Evolutionary conservation across 139 green algal species (phyloP), one percentile per base, ranked within the genome.

Genomic region (Trebouxia sp.): DNA sequence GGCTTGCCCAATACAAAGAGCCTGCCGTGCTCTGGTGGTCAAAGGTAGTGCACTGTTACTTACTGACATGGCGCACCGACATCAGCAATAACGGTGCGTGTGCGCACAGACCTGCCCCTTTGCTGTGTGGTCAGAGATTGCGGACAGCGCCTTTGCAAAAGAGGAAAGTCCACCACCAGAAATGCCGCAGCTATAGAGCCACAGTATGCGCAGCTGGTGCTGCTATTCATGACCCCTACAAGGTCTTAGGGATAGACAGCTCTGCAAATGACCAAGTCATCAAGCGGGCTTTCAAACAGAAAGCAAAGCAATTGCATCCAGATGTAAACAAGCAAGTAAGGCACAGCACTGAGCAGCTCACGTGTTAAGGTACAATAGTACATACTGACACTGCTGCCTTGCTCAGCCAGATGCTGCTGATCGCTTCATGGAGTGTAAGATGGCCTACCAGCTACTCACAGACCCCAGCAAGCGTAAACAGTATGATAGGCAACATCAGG

Each of bases 221-320:
- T 26, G 70, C 65, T 7, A 43, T 75, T 5, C 42, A 43, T 14
- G 79, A 84, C 30, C 80, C 83, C 2, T 97, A 97, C 70, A 86
- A 91, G 6, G 76, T 97, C 6, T 80, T 97, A 37, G 91, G 87
- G 14, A 85, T 97, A 0, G 1, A 65, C 0, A 65, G 76, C 10
- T 48, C 41, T 0, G 91, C 92, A 28, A 86, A 80, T 26, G 55
- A 80, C 7, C 88, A 91, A 8, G 88, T 93, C 2, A 88, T 98
- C 48, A 97, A 97, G 82, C 80, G 85, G 10, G 93, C 94, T 5
- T 98, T 93, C 79, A 87, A 91, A 28, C 93, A 94, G 76, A 87
- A 89, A 10, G 94, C 94, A 9, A 83, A 97, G 35, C 95, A 97
- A 83, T 86, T 97, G 28, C 94, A 98, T 75, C 94, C 94, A 53